Conservation (phyloP, 108 stramenopile species). For the Nitzschia sp. region DNA sequence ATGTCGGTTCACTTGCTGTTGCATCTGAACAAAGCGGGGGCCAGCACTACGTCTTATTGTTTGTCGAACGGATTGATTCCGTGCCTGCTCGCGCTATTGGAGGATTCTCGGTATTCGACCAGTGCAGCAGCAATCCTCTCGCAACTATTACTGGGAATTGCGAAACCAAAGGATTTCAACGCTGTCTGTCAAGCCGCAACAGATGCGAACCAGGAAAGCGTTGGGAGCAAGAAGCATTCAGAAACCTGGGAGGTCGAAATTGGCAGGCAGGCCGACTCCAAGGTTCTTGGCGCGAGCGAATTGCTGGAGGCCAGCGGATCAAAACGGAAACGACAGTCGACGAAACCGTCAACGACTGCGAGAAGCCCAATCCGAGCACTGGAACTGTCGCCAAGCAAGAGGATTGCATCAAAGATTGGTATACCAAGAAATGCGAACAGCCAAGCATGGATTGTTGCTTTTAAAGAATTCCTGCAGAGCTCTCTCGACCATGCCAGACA, state of each 20-base stretch:
- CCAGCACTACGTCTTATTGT: background rate
- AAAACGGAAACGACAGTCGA: background rate
- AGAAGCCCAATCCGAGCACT: slow-evolving; percentile 2
- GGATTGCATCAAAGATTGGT: too few relatives aligned
- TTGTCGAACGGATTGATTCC: background rate
- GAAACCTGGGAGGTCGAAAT: too few relatives aligned
- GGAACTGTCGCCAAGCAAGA: background rate
- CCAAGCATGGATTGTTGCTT: background rate
- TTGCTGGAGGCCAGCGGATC: background rate
- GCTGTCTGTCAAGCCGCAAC: background rate
- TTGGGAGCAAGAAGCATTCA: too few relatives aligned
- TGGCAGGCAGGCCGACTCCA: too few relatives aligned
- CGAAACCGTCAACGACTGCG: background rate
- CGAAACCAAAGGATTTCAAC: background rate
- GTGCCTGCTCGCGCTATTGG: background rate
- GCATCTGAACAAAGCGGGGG: background rate
- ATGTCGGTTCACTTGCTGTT: background rate
- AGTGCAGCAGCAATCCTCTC: background rate
- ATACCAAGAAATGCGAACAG: too few relatives aligned
- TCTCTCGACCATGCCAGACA: too few relatives aligned
- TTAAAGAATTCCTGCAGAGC: too few relatives aligned
- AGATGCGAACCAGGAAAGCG: too few relatives aligned
- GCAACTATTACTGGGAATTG: background rate
- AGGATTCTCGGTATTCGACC: background rate
- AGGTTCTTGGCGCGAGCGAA: too few relatives aligned